phyloP scores from a whole-genome alignment of 345 rosid genomes.

The Pseudoturritis turrita region DNA sequence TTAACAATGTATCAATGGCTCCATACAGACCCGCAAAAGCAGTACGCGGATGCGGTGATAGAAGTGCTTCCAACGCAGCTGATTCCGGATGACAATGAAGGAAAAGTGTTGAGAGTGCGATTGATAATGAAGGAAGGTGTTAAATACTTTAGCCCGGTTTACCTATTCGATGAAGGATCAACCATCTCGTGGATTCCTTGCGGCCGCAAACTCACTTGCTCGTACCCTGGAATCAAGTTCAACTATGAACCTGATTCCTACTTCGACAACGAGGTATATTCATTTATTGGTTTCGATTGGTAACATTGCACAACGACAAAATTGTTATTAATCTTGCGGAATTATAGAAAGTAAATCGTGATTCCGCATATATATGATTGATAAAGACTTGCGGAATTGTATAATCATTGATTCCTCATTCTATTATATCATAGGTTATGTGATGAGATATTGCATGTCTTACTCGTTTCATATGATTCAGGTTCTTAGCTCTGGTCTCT shows the following conservation, averaged over 20 bases:
- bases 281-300: neutral
- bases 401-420: no score
- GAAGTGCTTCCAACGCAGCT: slow-evolving; percentile 89
- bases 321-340: no score
- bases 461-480: neutral
- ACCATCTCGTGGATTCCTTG: slow-evolving; percentile 92
- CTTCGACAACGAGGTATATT: slow-evolving; percentile 69
- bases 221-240: slow-evolving; percentile 98
- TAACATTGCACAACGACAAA: neutral
- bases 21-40: slow-evolving; percentile 88
- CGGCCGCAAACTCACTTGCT: slow-evolving; percentile 94
- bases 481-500: neutral
- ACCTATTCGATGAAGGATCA: slow-evolving; percentile 95
- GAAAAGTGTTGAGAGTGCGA: slow-evolving; percentile 87
- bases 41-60: slow-evolving; percentile 87
- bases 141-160: slow-evolving; percentile 75
- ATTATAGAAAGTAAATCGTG: no score
- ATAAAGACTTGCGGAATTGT: no score
- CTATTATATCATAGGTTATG: no score
- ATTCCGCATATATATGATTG: no score
- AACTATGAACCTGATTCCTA: slow-evolving; percentile 74
- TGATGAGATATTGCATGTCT: no score
- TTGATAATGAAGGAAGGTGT: slow-evolving; percentile 97
- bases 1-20: neutral
- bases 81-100: slow-evolving; percentile 88